A percentile compares a stretch with the other conserved stretches of the same genome.
Evolutionary conservation across 345 rosid species (phyloP).

Genomic region (Eucalyptus sp.): DNA sequence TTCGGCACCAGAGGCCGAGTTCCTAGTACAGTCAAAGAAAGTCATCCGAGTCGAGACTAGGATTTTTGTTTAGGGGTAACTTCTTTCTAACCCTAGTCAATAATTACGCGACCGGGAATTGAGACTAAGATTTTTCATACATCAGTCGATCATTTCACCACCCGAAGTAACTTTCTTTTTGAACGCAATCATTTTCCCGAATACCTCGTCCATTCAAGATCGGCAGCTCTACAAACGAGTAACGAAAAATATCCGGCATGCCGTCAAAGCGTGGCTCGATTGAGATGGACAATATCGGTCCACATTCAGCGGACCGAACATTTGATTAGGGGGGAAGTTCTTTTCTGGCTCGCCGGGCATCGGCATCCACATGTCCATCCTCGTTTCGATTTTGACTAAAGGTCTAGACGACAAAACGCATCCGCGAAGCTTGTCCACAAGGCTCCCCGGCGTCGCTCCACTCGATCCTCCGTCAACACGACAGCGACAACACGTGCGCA

Average conservation of each 20-base stretch:
- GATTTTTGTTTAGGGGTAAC: neutral
- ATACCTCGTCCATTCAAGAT: neutral
- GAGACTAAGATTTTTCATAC: neutral
- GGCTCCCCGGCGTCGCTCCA: too few species aligned
- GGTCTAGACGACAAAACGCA: neutral
- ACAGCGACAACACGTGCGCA: neutral
- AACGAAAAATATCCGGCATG: neutral
- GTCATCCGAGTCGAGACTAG: neutral
- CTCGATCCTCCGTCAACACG: neutral
- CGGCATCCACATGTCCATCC: accelerated
- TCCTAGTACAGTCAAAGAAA: neutral
- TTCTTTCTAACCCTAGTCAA: neutral
- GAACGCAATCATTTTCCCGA: accelerated
- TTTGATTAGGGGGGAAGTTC: neutral
- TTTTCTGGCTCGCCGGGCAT: neutral
- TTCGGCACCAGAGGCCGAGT: neutral
- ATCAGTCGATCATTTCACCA: neutral
- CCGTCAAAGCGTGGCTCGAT: neutral
- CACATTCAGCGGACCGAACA: neutral
- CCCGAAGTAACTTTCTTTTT: neutral
- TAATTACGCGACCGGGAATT: neutral
- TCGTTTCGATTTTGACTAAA: neutral
- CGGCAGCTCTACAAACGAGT: neutral
- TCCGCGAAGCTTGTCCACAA: neutral
- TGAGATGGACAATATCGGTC: neutral